Percentiles rank a stretch among this genome's conserved stretches.
Conservation (phyloP, 352 stramenopile genomes). For the Pythium volutum region DNA sequence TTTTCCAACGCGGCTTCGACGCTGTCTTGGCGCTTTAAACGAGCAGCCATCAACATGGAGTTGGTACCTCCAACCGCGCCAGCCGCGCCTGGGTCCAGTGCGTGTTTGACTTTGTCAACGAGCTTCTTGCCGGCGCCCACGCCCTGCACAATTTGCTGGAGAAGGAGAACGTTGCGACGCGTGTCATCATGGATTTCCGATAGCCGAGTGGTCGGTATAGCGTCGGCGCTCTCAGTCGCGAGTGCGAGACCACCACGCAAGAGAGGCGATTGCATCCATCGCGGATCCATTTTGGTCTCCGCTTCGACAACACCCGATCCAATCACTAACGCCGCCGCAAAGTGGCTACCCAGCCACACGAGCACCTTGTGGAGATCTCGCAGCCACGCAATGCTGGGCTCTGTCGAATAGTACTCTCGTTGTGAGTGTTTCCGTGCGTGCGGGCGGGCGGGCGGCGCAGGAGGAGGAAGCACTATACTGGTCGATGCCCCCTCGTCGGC, state of each 20-base stretch:
- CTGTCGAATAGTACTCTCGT: neutral
- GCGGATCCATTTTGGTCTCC: conserved; percentile 19
- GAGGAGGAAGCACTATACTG: conserved; percentile 3
- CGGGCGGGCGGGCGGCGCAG: conserved; percentile 2
- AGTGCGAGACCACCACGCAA: conserved; percentile 23
- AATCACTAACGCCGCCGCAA: conserved; percentile 31
- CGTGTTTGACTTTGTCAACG: conserved; percentile 74
- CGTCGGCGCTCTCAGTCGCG: neutral
- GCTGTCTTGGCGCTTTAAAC: conserved; percentile 78
- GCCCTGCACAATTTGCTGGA: conserved; percentile 77
- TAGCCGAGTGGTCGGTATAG: neutral
- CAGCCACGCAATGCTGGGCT: conserved; percentile 26
- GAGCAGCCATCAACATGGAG: conserved; percentile 55
- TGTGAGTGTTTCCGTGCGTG: neutral
- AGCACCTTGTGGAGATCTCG: conserved; percentile 35
- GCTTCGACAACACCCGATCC: conserved; percentile 1
- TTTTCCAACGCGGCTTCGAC: conserved; percentile 83
- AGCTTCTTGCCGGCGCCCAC: conserved; percentile 72
- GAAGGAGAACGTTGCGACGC: conserved; percentile 46
- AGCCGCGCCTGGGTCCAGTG: conserved; percentile 46
- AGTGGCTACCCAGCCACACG: conserved; percentile 37
- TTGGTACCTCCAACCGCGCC: conserved; percentile 34
- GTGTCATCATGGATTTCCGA: conserved; percentile 1
- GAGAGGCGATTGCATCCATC: conserved; percentile 33
- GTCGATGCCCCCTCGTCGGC: neutral